Evolutionary conservation across 2,329 filamentous ascomycete genomes (phyloP), one percentile per base, ranked within the genome.

Genomic region (Ceratocystiopsis brevicomis): DNA sequence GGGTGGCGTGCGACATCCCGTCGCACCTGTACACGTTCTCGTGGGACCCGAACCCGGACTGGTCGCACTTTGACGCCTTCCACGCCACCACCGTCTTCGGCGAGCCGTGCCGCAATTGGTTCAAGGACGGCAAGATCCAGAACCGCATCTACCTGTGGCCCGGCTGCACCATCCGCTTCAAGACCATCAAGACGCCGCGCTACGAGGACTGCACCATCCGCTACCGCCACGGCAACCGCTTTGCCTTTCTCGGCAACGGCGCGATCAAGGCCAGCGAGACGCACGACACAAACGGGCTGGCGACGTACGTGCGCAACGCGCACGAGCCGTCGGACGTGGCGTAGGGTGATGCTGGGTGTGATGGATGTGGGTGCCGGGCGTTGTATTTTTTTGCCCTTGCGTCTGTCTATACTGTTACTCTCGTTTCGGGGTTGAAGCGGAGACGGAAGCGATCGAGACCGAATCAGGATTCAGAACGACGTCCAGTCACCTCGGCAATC

Each of bases 291-390:
- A 50, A 54, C 18, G 63, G 63, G 3, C 49, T 67, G 36, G 61
- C 60, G 44, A 59, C 63, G 5, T 67, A 66, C 46, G 60, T 67
- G 43, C 57, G 63, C 40, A 60, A 57, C 48, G 56, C 51, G 34
- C 64, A 67, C 47, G 55, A 62, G 40, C 61, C 63, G 21, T 66
- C 64, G 64, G 55, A 53, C 36, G 56, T 67, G 36, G 64, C 64
- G 25, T 65, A 58, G 43, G 19, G 19, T 21, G 19, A 21, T 21
- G 19, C 19, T 21, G 33, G 30, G 32, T 36, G 11, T 11, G 14
- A n/a, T 33, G 21, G 2, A n/a, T n/a, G n/a, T 21, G 19, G n/a
- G n/a, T n/a, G 19, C 19, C 19, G 6, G 19, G 19, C 19, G 19
- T 6, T 21, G 19, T 21, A 21, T 21, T 21, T 21, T 21, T n/a